phyloP scores from a whole-genome alignment of 2,329 filamentous ascomycete species.

The Hirsutella rhossiliensis region DNA sequence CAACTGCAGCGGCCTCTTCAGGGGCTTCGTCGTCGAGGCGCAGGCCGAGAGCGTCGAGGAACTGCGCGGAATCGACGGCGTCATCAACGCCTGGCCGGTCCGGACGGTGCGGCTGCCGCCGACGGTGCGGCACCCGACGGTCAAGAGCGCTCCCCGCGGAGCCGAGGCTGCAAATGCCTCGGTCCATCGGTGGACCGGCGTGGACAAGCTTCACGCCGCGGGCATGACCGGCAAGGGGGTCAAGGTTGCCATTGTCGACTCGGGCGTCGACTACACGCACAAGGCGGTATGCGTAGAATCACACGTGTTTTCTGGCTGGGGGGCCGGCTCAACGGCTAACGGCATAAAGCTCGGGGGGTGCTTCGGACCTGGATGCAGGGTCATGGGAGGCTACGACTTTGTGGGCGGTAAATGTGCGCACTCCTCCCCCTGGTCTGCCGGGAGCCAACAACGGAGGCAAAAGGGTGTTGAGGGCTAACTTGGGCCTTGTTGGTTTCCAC shows the following conservation, averaged over 20 bases:
- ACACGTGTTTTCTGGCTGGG: too few relatives aligned
- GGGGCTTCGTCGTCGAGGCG: too few relatives aligned
- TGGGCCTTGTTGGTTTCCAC: too few relatives aligned
- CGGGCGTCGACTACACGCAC: slow-evolving; percentile 27
- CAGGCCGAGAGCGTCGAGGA: neutral
- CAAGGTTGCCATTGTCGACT: slow-evolving; percentile 26
- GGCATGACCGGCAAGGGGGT: slow-evolving; percentile 25
- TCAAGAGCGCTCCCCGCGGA: too few relatives aligned
- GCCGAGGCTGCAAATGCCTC: neutral
- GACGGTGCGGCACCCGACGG: neutral
- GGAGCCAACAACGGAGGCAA: too few relatives aligned
- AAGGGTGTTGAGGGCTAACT: neutral
- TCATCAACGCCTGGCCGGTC: neutral
- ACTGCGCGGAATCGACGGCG: neutral
- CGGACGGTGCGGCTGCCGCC: neutral
- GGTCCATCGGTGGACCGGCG: slow-evolving; percentile 16
- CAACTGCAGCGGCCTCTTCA: too few relatives aligned
- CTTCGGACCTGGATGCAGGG: slow-evolving; percentile 25
- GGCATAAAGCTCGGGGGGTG: slow-evolving; percentile 22
- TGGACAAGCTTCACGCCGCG: slow-evolving; percentile 23
- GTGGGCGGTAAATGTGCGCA: slow-evolving; percentile 18
- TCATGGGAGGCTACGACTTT: slow-evolving; percentile 25
- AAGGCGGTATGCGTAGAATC: slow-evolving; percentile 15
- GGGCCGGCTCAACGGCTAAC: neutral
- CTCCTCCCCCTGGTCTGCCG: neutral